Base-by-base conservation (phyloP, 768 basidiomycete species). In the Tricholoma matsutake region DNA sequence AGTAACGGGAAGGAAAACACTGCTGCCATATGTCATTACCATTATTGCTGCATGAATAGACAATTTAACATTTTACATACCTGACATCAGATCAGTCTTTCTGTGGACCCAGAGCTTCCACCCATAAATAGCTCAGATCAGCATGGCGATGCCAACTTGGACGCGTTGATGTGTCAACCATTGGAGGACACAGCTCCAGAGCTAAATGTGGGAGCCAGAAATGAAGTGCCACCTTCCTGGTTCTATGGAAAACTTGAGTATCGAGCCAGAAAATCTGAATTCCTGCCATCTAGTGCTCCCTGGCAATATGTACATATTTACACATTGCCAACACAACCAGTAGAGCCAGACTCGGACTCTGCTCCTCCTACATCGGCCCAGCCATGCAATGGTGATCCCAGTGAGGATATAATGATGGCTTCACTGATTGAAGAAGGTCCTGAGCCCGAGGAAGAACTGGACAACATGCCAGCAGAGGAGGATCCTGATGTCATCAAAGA, bases 241-340 rank as follows among this genome's bases (percentile, higher is more conserved):
- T 31, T 52, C 49, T 31, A 52, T 52, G 25, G 22, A 49, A 49
- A 49, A 49, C 47, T 49, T 49, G 72, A 22, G 67, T 78, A 8
- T 74, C 76, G 1, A 59, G 66, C 6, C 75, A 79, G 59, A 69
- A 80, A 13, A 78, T 81, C 20, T 78, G 79, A 6, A 80, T 81
- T 57, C 72, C 74, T 9, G 69, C 73, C 5, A 29, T 74, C 13
- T 68, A 56, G 63, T 13, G 18, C 78, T n/a, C 63, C 62, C 57
- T 56, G 52, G 14, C 64, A 59, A 61, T 60, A 75, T 49, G 47
- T 49, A 6, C 47, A 49, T 49, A 28, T 28, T 25, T 49, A 49
- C 45, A 49, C 45, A 49, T 49, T 49, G 22, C 22, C 13, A 10
- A 49, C 22, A 49, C 45, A 10, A 28, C 45, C 20, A 49, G 45